Evolutionary conservation across 2,329 filamentous ascomycete genomes (phyloP).

Genomic region (Aspergillus novoparasiticus): DNA sequence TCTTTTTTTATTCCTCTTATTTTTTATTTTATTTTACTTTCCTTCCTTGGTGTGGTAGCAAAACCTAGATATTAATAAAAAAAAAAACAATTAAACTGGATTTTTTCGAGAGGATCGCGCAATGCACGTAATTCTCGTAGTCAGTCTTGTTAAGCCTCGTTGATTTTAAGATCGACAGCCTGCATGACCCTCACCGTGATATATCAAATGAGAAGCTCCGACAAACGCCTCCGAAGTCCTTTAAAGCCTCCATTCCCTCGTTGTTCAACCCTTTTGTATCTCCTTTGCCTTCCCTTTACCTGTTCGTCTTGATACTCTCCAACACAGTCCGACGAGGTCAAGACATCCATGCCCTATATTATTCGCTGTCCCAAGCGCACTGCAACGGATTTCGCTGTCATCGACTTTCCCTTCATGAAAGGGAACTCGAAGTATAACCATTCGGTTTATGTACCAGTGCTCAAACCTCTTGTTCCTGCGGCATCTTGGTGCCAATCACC

Average conservation of each 20-base stretch:
- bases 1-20: conserved; percentile 1
- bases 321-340: background rate
- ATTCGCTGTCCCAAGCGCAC: background rate
- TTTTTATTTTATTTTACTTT: conserved; percentile 10
- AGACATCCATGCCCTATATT: conserved; percentile 6
- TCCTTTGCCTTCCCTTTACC: conserved; percentile 11
- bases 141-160: conserved; percentile 38
- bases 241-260: conserved; percentile 39
- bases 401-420: conserved; percentile 1
- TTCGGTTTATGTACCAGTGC: conserved; percentile 3
- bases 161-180: conserved; percentile 45
- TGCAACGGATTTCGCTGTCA: background rate
- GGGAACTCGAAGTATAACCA: background rate
- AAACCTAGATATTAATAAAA: background rate
- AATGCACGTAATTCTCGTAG: conserved; percentile 29
- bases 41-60: background rate
- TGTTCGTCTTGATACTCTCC: conserved; percentile 3
- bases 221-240: conserved; percentile 34
- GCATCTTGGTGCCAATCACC: background rate
- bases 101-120: conserved; percentile 15
- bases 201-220: conserved; percentile 50
- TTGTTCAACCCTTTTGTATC: conserved; percentile 17
- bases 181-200: conserved; percentile 48
- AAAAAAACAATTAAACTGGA: background rate
- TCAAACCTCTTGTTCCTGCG: conserved; percentile 11